phyloP scores from a whole-genome alignment of 345 rosid species.

The Cardiospermum halicacabum region DNA sequence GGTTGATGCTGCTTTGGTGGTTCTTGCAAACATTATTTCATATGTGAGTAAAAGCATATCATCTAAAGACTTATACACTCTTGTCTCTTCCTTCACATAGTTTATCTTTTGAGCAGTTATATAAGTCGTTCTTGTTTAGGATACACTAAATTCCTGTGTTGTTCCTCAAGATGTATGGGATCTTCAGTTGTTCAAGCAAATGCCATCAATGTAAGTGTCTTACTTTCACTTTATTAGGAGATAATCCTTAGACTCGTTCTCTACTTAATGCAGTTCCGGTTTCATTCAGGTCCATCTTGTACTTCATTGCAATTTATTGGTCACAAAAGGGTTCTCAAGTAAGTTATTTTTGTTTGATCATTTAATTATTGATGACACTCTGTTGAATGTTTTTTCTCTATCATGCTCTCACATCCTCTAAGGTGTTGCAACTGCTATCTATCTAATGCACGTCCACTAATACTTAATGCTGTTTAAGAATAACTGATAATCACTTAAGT shows the following conservation, averaged over 20 bases:
- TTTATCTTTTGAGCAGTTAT: conserved; percentile 10
- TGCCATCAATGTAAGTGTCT: conserved; percentile 60
- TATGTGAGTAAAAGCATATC: conserved; percentile 42
- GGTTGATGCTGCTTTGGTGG: conserved; percentile 77
- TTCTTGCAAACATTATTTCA: conserved; percentile 68
- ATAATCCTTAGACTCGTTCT: conserved; percentile 1
- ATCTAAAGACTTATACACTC: not conserved
- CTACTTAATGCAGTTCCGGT: conserved; percentile 19
- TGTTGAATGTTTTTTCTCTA: not conserved
- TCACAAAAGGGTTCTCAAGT: conserved; percentile 82
- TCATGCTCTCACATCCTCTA: not conserved
- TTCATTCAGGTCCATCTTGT: conserved; percentile 69
- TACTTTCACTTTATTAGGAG: conserved; percentile 9
- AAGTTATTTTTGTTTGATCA: conserved; percentile 26
- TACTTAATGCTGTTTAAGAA: not conserved
- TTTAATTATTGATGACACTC: not conserved
- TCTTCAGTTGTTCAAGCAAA: conserved; percentile 63
- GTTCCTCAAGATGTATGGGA: conserved; percentile 92
- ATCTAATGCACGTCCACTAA: not conserved
- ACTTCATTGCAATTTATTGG: conserved; percentile 74
- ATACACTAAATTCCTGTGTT: conserved; percentile 35
- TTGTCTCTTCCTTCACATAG: not conserved
- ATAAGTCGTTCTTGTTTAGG: conserved; percentile 35
- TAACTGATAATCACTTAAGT: not conserved
- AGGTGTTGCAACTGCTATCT: not conserved